Evolutionary conservation across 129 eudicot species (phyloP).

Genomic region (Flaveria ramosissima): DNA sequence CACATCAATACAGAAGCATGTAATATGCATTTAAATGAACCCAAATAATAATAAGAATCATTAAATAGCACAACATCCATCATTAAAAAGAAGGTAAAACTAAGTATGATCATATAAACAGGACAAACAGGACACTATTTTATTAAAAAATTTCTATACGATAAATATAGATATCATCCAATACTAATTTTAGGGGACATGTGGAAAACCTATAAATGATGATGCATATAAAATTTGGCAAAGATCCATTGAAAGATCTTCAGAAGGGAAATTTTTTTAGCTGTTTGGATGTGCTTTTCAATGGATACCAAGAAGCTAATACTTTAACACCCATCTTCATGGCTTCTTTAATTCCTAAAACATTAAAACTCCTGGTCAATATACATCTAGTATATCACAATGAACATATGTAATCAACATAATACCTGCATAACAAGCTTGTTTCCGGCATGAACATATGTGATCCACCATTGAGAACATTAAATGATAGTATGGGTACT

Average conservation of each 20-base stretch:
- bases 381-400: not conserved
- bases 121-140: no score
- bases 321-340: constrained; percentile 99
- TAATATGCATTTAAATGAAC: not conserved
- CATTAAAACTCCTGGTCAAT: constrained; percentile 34
- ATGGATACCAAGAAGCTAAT: not conserved
- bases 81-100: not conserved
- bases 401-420: not conserved
- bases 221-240: no score
- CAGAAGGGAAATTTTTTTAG: no score
- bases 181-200: no score
- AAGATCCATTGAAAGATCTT: no score
- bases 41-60: constrained; percentile 5
- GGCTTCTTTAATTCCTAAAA: constrained; percentile 82
- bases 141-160: no score
- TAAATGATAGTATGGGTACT: constrained; percentile 89
- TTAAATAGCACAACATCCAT: not conserved
- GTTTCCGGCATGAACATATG: constrained; percentile 68
- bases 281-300: no score
- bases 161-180: no score
- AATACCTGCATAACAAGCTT: constrained; percentile 94
- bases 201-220: no score
- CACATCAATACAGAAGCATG: constrained; percentile 9
- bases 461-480: constrained; percentile 95
- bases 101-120: no score